phyloP scores from a whole-genome alignment of 108 stramenopile genomes.

The Discostella pseudostelligera region DNA sequence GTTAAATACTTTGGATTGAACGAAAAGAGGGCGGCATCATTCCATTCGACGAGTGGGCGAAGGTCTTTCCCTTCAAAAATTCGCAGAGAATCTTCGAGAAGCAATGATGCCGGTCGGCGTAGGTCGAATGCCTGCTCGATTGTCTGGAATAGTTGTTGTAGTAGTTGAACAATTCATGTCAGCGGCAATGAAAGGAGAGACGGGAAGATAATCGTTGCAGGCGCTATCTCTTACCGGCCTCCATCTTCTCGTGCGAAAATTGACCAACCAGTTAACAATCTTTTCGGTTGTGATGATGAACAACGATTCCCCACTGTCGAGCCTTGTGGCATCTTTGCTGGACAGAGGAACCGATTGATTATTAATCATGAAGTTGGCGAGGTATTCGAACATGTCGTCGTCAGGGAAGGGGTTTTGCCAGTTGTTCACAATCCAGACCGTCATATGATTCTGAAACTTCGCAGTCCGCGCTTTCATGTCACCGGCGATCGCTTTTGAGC shows the following conservation, averaged over 20 bases:
- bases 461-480: neutral
- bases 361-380: neutral
- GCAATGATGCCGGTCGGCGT: conserved; percentile 49
- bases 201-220: neutral
- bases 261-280: conserved; percentile 57
- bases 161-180: no score
- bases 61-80: conserved; percentile 46
- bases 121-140: conserved; percentile 52
- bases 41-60: conserved; percentile 27
- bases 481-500: neutral
- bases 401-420: conserved; percentile 16
- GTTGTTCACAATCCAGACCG: neutral
- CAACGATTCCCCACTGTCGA: neutral
- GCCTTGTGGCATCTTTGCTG: conserved; percentile 7
- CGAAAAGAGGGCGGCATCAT: conserved; percentile 11
- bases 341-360: conserved; percentile 12
- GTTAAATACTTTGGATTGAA: conserved; percentile 7
- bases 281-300: conserved; percentile 13
- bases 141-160: conserved; percentile 2
- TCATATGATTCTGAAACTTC: neutral
- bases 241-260: conserved; percentile 64
- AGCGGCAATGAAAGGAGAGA: no score
- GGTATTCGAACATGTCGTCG: neutral
- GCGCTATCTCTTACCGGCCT: conserved; percentile 24
- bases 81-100: conserved; percentile 54